phyloP scores from a whole-genome alignment of 495 filamentous ascomycete genomes.

The Annulohypoxylon bovei region DNA sequence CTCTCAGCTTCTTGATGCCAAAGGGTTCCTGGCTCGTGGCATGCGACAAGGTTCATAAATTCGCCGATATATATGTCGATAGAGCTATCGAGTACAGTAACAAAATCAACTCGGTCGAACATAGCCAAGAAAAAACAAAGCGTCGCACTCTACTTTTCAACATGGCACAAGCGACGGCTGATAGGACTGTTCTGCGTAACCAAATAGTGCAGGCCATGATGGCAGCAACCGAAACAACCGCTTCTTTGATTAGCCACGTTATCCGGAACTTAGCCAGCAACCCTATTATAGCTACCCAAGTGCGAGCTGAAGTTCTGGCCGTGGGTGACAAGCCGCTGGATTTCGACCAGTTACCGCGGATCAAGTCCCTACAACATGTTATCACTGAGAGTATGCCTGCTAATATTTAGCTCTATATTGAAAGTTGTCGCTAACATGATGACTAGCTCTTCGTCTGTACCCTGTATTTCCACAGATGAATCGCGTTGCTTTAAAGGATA shows the following conservation, averaged over 20 bases:
- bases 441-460: constrained; percentile 49
- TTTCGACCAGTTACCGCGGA: not conserved
- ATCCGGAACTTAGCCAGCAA: constrained; percentile 36
- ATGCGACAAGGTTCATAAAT: not conserved
- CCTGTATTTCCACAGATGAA: constrained; percentile 48
- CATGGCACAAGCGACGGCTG: constrained; percentile 1
- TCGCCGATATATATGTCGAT: not conserved
- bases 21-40: not conserved
- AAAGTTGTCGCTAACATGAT: not conserved
- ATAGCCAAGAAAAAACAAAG: not conserved
- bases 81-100: not conserved
- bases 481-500: constrained; percentile 50
- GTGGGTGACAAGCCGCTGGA: constrained; percentile 52
- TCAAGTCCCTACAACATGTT: constrained; percentile 6
- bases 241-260: constrained; percentile 32
- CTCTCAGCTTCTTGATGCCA: not conserved
- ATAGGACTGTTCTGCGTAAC: not conserved
- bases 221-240: constrained; percentile 32
- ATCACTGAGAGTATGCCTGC: constrained; percentile 46
- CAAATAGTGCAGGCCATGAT: constrained; percentile 24
- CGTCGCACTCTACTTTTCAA: not conserved
- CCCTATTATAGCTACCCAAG: constrained; percentile 20
- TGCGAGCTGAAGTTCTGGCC: constrained; percentile 30
- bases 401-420: constrained; percentile 1
- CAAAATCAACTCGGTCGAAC: not conserved